phyloP scores from a whole-genome alignment of 441 rosid genomes.

The Gossypium schwendimanii region DNA sequence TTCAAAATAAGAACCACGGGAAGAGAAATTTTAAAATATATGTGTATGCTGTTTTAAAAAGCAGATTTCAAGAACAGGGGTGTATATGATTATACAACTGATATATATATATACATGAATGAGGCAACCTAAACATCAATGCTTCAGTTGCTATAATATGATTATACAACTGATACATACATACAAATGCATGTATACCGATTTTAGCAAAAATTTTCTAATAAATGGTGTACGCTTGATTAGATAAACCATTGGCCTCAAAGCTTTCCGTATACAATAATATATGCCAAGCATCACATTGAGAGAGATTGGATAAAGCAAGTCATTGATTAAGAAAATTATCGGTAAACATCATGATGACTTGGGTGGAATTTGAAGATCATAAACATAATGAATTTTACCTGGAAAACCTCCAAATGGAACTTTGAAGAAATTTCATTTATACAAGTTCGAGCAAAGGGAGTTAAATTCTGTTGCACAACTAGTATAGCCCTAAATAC shows the following conservation, averaged over 20 bases:
- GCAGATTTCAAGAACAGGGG: neutral
- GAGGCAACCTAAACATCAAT: neutral
- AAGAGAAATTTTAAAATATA: neutral
- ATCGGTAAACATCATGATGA: neutral
- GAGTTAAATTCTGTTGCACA: conserved; percentile 84
- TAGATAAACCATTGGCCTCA: neutral
- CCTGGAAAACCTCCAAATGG: conserved; percentile 92
- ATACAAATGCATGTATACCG: neutral
- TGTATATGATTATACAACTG: neutral
- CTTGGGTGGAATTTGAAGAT: neutral
- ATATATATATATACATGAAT: neutral
- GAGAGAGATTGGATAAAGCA: neutral
- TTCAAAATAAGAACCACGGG: neutral
- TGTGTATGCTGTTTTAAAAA: neutral
- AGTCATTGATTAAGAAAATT: neutral
- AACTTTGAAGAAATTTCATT: conserved; percentile 64
- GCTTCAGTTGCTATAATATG: neutral
- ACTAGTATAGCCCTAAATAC: conserved; percentile 71
- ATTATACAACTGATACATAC: neutral
- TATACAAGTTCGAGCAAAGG: conserved; percentile 79
- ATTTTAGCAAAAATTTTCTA: neutral
- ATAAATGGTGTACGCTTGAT: neutral
- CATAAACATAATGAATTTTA: conserved; percentile 15
- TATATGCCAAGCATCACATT: neutral
- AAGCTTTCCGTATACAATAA: neutral